Evolutionary conservation across 306 rosid species (phyloP).

Genomic region (Pueraria montana): DNA sequence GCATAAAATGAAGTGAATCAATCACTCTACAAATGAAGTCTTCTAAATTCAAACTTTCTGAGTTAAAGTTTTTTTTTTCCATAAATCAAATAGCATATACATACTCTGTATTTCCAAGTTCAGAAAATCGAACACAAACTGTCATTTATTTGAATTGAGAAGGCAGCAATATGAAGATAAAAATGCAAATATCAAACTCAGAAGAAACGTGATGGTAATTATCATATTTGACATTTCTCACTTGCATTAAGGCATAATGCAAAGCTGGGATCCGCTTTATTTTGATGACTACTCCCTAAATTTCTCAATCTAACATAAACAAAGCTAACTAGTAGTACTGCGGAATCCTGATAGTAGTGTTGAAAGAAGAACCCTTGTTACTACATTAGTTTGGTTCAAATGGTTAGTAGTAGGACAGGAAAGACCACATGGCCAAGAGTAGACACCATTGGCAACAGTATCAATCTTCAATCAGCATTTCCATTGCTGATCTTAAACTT

Average conservation of each 20-base stretch:
- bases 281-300: conserved; percentile 48
- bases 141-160: not conserved
- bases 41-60: no score
- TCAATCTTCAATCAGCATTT: conserved; percentile 43
- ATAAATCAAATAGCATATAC: conserved; percentile 3
- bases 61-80: no score
- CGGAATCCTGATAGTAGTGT: conserved; percentile 33
- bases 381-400: conserved; percentile 46
- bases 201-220: conserved; percentile 7
- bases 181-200: conserved; percentile 9
- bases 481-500: conserved; percentile 64
- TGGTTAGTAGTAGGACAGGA: conserved; percentile 21
- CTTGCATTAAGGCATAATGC: conserved; percentile 45
- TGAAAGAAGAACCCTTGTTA: conserved; percentile 12
- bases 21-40: no score
- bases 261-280: conserved; percentile 48
- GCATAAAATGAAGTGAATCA: no score
- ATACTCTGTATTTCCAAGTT: conserved; percentile 1
- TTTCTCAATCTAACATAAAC: conserved; percentile 56
- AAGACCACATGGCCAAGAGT: conserved; percentile 39
- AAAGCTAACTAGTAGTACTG: conserved; percentile 41
- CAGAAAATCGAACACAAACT: not conserved
- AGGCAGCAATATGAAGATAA: not conserved
- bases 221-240: conserved; percentile 52
- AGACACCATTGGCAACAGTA: conserved; percentile 29